These are phyloP conservation scores for Artomyces pyxidatus DNA, from an alignment of 768 basidiomycete species.

Conservation along the genomic window DNA sequence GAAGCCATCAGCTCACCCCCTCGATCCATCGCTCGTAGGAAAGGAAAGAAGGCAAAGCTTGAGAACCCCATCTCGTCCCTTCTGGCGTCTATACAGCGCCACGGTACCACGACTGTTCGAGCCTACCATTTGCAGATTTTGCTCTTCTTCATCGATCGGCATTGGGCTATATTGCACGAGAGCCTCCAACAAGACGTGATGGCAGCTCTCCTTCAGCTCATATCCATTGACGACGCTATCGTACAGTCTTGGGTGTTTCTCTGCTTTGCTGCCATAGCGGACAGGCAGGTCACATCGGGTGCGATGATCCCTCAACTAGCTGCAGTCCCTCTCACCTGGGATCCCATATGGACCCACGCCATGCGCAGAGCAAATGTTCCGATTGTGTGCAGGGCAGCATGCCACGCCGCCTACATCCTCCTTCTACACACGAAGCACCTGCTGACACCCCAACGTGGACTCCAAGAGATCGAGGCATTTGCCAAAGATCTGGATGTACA, in stretches of 20 bases:
- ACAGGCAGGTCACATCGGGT: conserved; percentile 12
- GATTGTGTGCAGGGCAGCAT: conserved; percentile 70
- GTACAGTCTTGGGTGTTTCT: conserved; percentile 85
- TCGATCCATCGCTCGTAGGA: conserved; percentile 21
- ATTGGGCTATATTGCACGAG: conserved; percentile 60
- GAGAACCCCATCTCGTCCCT: conserved; percentile 55
- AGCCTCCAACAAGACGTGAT: conserved; percentile 51
- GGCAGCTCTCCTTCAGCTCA: conserved; percentile 44
- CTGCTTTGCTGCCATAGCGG: conserved; percentile 65
- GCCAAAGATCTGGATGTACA: conserved; percentile 84
- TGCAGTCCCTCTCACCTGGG: conserved; percentile 40
- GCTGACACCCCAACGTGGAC: conserved; percentile 48
- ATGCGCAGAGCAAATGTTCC: conserved; percentile 66
- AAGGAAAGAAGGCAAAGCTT: conserved; percentile 43
- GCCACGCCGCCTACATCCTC: conserved; percentile 55
- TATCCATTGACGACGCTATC: conserved; percentile 53
- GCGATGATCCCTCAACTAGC: conserved; percentile 2
- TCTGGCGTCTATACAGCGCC: conserved; percentile 38
- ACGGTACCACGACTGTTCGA: conserved; percentile 26
- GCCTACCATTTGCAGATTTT: conserved; percentile 63
- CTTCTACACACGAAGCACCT: conserved; percentile 34
- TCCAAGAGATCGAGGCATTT: conserved; percentile 70
- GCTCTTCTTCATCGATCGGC: conserved; percentile 76
- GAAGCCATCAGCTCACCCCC: conserved; percentile 42
- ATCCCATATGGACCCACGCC: conserved; percentile 74